Conservation (phyloP, 306 rosid species). For the cucumber (Cucumis sativus) region Cucumber_9930_V3 NC_026659.2:8043501-8044000, state of each 20-base stretch:
- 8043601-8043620: neutral
- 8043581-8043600: neutral
- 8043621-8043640: neutral
- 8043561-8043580: neutral
- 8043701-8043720: neutral
- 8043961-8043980: slow-evolving; percentile 64
- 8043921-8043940: neutral
- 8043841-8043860: slow-evolving; percentile 45
- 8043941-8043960: neutral
- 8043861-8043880: slow-evolving; percentile 4
- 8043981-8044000: slow-evolving; percentile 92
- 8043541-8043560: neutral
- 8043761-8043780: neutral
- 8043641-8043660: neutral
- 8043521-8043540: neutral
- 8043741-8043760: neutral
- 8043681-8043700: neutral
- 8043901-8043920: neutral
- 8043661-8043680: neutral
- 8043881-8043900: neutral
- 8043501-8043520: neutral
- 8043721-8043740: neutral
- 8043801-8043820: neutral
- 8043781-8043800: neutral
- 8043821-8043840: slow-evolving; percentile 54